Percentiles rank a stretch among this genome's conserved stretches.
Conservation (phyloP, 768 basidiomycete genomes). For the Pulveroboletus ravenelii region DNA sequence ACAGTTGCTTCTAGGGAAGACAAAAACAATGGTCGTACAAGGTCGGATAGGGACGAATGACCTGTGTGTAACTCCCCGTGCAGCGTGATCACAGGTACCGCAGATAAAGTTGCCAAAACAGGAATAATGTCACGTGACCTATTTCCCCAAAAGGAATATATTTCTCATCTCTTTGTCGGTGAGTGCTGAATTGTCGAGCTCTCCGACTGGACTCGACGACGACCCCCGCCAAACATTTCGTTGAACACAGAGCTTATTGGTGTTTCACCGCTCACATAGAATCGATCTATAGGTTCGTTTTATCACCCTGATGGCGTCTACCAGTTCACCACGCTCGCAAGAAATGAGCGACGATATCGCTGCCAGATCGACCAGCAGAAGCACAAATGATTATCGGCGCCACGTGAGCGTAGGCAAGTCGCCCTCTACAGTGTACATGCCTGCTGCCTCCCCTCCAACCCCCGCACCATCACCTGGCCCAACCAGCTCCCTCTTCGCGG, state of each 20-base stretch:
- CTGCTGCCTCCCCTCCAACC: constrained; percentile 54
- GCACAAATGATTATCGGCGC: constrained; percentile 12
- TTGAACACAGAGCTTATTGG: constrained; percentile 1
- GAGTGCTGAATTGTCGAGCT: neutral
- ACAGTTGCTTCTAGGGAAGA: neutral
- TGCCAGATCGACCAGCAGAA: constrained; percentile 5
- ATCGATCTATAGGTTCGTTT: neutral
- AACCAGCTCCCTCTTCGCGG: constrained; percentile 44
- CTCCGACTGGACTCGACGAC: neutral
- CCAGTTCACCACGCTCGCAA: constrained; percentile 1
- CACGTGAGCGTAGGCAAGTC: constrained; percentile 14
- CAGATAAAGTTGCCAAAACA: constrained; percentile 5
- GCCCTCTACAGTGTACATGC: constrained; percentile 43
- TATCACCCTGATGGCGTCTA: constrained; percentile 9
- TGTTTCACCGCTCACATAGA: neutral
- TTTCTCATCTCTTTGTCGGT: constrained; percentile 5
- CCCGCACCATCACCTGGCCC: constrained; percentile 57
- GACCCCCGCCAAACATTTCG: neutral
- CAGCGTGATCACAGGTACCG: neutral
- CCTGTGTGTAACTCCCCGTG: neutral
- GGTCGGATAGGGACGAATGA: neutral
- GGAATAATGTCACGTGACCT: constrained; percentile 8
- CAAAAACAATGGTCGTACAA: neutral
- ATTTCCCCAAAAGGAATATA: constrained; percentile 2
- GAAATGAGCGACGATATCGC: constrained; percentile 11